Conservation (phyloP, 108 stramenopile species). For the Asterionellopsis glacialis region DNA sequence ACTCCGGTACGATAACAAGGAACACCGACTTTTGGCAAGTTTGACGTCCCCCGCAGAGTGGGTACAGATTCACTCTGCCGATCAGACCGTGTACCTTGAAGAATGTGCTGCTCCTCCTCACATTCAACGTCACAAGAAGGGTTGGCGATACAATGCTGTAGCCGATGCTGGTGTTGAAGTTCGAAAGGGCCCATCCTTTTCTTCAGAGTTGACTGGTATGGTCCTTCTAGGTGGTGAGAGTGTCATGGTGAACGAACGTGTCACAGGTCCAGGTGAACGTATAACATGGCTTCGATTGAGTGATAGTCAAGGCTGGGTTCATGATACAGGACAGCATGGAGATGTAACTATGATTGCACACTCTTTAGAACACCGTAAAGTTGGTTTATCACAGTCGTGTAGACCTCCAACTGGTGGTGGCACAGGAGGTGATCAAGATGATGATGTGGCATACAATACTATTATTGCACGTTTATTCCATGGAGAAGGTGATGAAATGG, state of each 20-base stretch:
- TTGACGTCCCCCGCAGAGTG: slow-evolving; percentile 70
- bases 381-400: no score
- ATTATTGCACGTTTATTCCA: slow-evolving; percentile 54
- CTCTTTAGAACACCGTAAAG: slow-evolving; percentile 30
- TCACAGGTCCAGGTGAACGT: slow-evolving; percentile 43
- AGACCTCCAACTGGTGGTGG: neutral
- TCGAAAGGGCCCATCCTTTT: slow-evolving; percentile 64
- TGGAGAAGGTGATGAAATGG: no score
- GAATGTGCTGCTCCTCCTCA: slow-evolving; percentile 56
- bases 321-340: slow-evolving; percentile 35
- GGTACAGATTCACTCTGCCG: slow-evolving; percentile 62
- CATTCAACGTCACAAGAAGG: slow-evolving; percentile 69
- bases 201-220: slow-evolving; percentile 36
- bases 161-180: slow-evolving; percentile 41
- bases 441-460: slow-evolving; percentile 52
- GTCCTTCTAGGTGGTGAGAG: slow-evolving; percentile 38
- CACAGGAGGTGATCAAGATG: slow-evolving; percentile 13
- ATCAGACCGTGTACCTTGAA: slow-evolving; percentile 53
- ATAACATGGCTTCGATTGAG: slow-evolving; percentile 71
- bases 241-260: slow-evolving; percentile 66
- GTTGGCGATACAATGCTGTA: slow-evolving; percentile 72
- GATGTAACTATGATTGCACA: slow-evolving; percentile 56
- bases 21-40: slow-evolving; percentile 43
- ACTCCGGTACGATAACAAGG: no score
- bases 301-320: slow-evolving; percentile 69